Evolutionary conservation across 2,329 filamentous ascomycete species (phyloP), one percentile per base, ranked within the genome.

Genomic region (Fusarium albosuccineum): DNA sequence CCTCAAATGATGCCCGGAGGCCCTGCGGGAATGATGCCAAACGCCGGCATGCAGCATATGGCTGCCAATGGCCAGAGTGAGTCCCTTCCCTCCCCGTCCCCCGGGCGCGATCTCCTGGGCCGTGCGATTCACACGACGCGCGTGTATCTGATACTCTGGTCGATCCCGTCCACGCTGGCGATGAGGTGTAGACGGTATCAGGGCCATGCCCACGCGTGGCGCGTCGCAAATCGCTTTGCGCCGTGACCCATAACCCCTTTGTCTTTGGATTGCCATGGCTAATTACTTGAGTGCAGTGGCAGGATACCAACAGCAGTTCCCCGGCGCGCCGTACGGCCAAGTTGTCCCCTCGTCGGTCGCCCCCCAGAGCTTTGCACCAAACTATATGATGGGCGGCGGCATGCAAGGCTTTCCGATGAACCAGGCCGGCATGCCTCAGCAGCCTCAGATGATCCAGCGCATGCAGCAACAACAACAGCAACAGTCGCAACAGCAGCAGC

Each of bases 11-110:
- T 87, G 82, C 78, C 81, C 50, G 82, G 80, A 67, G 84, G 82
- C 40, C 82, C 83, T 78, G 82, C 81, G 77, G 86, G 83, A 73
- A 89, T 90, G 86, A 89, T 90, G 87, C 87, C 86, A 79, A 87
- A 84, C 75, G 77, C 85, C 70, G 83, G 79, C 74, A 87, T 88
- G 85, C 83, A 82, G 67, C 85, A 86, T 75, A 87, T 88, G 85
- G 80, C 81, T 68, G 78, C 83, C 67, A 88, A 87, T 81, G 85
- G 86, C 54, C 86, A 88, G 75, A 87, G 86, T 88, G 80, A 83
- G 86, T 82, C 37, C 33, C 62, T 62, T 68, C 70, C 65, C 64
- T 67, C 22, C 22, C 22, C 22, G 22, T 22, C 71, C 68, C 66
- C 73, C 65, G 74, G 64, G 42, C 60, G 62, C 59, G 34, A 58